Evolutionary conservation across 2,329 filamentous ascomycete genomes (phyloP).

Genomic region (Pleoardoris graminearum): DNA sequence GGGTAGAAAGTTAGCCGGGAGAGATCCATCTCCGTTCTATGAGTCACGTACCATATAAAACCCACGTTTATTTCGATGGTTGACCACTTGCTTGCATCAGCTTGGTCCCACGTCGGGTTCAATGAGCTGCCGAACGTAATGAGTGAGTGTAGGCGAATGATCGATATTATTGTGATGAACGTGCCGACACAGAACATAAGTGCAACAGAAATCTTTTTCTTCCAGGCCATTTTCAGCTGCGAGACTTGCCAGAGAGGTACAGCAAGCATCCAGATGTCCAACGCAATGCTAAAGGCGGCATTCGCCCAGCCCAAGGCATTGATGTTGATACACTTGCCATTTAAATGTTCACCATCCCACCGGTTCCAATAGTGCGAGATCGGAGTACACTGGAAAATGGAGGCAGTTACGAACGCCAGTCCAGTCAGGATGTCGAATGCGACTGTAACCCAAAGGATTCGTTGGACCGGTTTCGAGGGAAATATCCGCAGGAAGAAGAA

Average conservation of each 20-base stretch:
- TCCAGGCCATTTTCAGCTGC: conserved; percentile 29
- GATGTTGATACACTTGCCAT: conserved; percentile 37
- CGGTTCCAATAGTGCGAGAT: conserved; percentile 33
- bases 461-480: conserved; percentile 18
- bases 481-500: conserved; percentile 31
- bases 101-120: conserved; percentile 49
- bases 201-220: conserved; percentile 39
- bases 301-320: conserved; percentile 34
- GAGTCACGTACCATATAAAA: conserved; percentile 42
- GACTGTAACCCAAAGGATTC: conserved; percentile 15
- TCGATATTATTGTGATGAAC: conserved; percentile 50
- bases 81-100: conserved; percentile 48
- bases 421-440: conserved; percentile 24
- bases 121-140: conserved; percentile 48
- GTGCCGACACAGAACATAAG: conserved; percentile 42
- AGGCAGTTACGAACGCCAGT: conserved; percentile 18
- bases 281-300: conserved; percentile 34
- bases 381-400: conserved; percentile 35
- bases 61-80: conserved; percentile 50
- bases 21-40: not conserved
- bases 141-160: conserved; percentile 50
- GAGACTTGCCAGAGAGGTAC: conserved; percentile 38
- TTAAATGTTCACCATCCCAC: conserved; percentile 24
- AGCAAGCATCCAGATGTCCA: conserved; percentile 32
- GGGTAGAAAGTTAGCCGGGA: not conserved